These are phyloP conservation scores for Heliamphora pulchella DNA, from an alignment of 179 eudicot genomes.

Conservation along the genomic window DNA sequence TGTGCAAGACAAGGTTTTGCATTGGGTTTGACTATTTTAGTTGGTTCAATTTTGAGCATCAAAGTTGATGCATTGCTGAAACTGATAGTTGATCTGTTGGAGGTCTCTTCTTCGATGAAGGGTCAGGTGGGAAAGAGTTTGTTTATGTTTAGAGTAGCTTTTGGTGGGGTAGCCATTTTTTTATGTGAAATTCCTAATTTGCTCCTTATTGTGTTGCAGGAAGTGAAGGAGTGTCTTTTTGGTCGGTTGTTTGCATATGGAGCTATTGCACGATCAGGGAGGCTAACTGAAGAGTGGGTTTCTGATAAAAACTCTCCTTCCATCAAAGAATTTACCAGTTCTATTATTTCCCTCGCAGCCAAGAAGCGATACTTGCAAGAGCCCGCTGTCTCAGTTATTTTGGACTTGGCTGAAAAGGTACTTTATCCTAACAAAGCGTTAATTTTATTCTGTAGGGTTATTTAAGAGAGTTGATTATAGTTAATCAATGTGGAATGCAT, in stretches of 20 bases:
- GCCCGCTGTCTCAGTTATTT: conserved; percentile 60
- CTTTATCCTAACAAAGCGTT: neutral
- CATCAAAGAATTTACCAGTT: conserved; percentile 54
- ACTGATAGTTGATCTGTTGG: conserved; percentile 58
- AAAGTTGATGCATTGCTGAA: conserved; percentile 64
- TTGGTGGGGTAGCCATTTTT: conserved; percentile 6
- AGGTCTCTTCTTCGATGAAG: conserved; percentile 80
- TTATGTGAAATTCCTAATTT: conserved; percentile 13
- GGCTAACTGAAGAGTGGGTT: conserved; percentile 52
- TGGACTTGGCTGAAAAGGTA: conserved; percentile 72
- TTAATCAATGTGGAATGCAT: neutral
- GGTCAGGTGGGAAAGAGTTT: conserved; percentile 63
- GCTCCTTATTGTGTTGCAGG: conserved; percentile 43
- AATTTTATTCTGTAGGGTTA: neutral
- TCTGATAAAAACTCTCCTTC: conserved; percentile 38
- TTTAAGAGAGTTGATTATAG: neutral
- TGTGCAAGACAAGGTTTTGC: conserved; percentile 99
- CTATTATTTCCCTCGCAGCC: conserved; percentile 55
- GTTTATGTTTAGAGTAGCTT: neutral
- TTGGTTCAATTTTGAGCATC: conserved; percentile 51
- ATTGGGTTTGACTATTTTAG: conserved; percentile 66
- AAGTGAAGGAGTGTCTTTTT: conserved; percentile 64
- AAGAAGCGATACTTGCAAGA: conserved; percentile 86
- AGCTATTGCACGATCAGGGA: conserved; percentile 75
- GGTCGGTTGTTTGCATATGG: conserved; percentile 95